phyloP scores from a whole-genome alignment of 139 green algal genomes.

The Medakamo hakoo region DNA sequence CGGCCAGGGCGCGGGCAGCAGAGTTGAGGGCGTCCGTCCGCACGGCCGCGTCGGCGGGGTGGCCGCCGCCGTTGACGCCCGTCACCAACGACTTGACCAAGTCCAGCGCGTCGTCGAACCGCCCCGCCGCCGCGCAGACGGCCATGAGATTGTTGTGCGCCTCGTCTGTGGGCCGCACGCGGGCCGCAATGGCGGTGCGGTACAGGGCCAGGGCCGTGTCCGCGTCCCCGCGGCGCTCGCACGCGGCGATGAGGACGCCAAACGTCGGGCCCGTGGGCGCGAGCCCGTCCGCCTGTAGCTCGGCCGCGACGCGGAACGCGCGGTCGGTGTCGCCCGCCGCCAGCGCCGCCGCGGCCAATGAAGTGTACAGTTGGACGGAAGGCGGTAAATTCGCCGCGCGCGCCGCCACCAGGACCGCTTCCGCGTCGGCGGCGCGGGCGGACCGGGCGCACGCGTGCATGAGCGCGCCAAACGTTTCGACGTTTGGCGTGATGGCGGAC shows the following conservation, averaged over 20 bases:
- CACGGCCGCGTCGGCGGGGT: background rate
- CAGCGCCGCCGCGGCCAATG: conserved; percentile 36
- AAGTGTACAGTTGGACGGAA: conserved; percentile 35
- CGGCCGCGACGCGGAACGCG: conserved; percentile 12
- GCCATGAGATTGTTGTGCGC: conserved; percentile 38
- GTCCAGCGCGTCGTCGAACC: conserved; percentile 40
- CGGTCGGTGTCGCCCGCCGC: conserved; percentile 2
- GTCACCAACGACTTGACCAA: conserved; percentile 39
- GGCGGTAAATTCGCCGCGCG: conserved; percentile 4
- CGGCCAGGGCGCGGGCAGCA: background rate
- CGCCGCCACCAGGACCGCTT: conserved; percentile 18
- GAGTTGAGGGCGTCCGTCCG: background rate
- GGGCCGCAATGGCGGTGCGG: conserved; percentile 18
- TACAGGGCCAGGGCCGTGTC: conserved; percentile 36
- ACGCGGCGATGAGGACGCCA: conserved; percentile 37
- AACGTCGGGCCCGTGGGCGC: conserved; percentile 37
- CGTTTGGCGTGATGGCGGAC: conserved; percentile 12
- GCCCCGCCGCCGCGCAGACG: conserved; percentile 20
- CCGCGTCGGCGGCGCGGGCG: conserved; percentile 10
- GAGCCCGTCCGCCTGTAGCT: conserved; percentile 22
- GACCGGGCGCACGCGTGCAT: conserved; percentile 33
- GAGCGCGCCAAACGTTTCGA: conserved; percentile 25
- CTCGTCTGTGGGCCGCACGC: conserved; percentile 31
- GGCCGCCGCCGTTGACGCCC: no score
- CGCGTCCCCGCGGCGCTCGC: conserved; percentile 11